phyloP scores from a whole-genome alignment of 768 basidiomycete genomes.

The Tricholomella constricta region DNA sequence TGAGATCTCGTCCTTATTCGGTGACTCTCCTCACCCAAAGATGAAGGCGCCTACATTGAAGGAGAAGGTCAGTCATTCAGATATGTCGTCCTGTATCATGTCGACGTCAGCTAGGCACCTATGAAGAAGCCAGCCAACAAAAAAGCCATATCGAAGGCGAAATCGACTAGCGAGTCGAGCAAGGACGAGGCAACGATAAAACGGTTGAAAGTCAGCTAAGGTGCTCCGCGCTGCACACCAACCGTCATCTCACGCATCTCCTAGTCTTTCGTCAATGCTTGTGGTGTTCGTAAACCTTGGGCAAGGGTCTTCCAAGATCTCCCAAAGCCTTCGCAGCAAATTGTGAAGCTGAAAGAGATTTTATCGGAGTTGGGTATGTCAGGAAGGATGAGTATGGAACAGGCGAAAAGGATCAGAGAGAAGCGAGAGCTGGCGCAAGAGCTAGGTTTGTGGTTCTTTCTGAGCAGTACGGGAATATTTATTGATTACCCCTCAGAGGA shows the following conservation, averaged over 20 bases:
- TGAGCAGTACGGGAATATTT: not conserved
- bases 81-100: not conserved
- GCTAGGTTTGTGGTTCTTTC: constrained; percentile 53
- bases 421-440: constrained; percentile 78
- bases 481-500: constrained; percentile 54
- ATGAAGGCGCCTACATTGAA: constrained; percentile 10
- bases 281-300: constrained; percentile 80
- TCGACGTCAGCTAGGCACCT: constrained; percentile 14
- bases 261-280: constrained; percentile 71
- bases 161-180: constrained; percentile 26
- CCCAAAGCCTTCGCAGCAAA: constrained; percentile 60
- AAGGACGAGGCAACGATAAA: constrained; percentile 79
- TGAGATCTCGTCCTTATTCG: constrained; percentile 60
- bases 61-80: constrained; percentile 22
- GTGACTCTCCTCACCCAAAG: constrained; percentile 52
- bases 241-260: not conserved
- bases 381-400: constrained; percentile 74
- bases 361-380: constrained; percentile 79
- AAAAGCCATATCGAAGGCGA: constrained; percentile 30
- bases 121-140: constrained; percentile 31
- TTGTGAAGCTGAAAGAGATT: constrained; percentile 62
- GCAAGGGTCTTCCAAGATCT: constrained; percentile 67
- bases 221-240: not conserved
- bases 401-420: constrained; percentile 75
- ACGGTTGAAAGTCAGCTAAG: constrained; percentile 59